phyloP scores from a whole-genome alignment of 768 basidiomycete species.

The Amanita polypyramis region DNA sequence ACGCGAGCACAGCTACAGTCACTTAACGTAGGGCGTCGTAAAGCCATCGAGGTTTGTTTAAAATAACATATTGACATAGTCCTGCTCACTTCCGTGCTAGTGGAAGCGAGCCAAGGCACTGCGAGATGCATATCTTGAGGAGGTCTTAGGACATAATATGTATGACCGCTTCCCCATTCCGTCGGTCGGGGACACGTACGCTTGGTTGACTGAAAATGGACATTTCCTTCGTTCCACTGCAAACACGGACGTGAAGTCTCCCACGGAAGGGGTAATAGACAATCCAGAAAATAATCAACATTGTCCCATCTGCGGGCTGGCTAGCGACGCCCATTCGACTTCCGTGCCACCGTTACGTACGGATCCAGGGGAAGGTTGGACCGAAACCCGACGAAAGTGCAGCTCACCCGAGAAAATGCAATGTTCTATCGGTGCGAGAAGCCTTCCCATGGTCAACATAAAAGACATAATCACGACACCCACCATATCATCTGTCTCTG shows the following conservation, averaged over 20 bases:
- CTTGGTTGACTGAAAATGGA: slow-evolving; percentile 33
- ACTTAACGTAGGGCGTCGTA: slow-evolving; percentile 32
- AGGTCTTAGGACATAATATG: slow-evolving; percentile 9
- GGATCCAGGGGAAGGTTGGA: too few relatives aligned
- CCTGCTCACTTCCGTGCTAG: slow-evolving; percentile 16
- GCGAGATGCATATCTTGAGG: slow-evolving; percentile 27
- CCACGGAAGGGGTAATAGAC: not conserved
- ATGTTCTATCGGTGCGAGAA: not conserved
- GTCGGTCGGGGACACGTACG: slow-evolving; percentile 32
- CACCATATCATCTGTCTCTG: not conserved
- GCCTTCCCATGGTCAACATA: not conserved
- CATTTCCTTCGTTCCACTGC: slow-evolving; percentile 20
- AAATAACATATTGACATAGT: not conserved
- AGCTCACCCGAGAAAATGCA: not conserved
- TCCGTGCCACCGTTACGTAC: too few relatives aligned
- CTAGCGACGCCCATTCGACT: not conserved
- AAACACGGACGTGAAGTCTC: not conserved
- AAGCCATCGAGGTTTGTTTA: slow-evolving; percentile 37
- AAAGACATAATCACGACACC: not conserved
- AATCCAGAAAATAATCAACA: not conserved
- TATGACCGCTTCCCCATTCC: slow-evolving; percentile 16
- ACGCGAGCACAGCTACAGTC: slow-evolving; percentile 23
- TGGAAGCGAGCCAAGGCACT: slow-evolving; percentile 39
- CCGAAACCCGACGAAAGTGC: too few relatives aligned
- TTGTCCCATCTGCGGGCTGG: not conserved